These are phyloP conservation scores for Clavispora fructus DNA, from an alignment of 805 yeast genomes.

Conservation along the genomic window DNA sequence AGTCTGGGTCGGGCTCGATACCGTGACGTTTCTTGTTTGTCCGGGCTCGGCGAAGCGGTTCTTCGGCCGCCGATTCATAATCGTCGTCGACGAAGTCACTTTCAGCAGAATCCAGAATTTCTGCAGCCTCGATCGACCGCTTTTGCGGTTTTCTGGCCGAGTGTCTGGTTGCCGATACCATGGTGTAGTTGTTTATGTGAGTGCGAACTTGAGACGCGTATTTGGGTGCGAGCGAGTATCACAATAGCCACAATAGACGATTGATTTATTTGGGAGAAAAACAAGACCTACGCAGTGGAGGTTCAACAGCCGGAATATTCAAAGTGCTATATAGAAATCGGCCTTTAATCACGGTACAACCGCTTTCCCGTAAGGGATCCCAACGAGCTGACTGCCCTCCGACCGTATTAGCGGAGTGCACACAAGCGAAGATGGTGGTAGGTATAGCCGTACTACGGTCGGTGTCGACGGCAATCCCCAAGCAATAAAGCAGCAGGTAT, in stretches of 20 bases:
- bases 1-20: background rate
- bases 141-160: background rate
- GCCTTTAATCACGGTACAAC: too few species aligned
- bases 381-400: too few species aligned
- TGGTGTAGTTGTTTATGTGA: background rate
- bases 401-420: too few species aligned
- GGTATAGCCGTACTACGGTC: background rate
- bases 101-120: background rate
- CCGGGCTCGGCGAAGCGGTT: background rate
- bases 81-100: background rate
- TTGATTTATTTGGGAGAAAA: too few species aligned
- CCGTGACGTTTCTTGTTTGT: background rate
- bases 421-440: background rate
- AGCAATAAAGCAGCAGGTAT: too few species aligned
- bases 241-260: too few species aligned
- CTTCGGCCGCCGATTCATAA: background rate
- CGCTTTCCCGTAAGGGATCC: too few species aligned
- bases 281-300: too few species aligned
- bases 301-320: too few species aligned
- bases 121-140: background rate
- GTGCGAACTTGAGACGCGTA: slow-evolving; percentile 2
- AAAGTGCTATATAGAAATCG: too few species aligned
- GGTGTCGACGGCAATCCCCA: too few species aligned
- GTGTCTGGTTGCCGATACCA: slow-evolving; percentile 1
- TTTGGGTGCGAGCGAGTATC: background rate